Conservation (phyloP, 768 basidiomycete genomes). For the Boletus speciosus region DNA sequence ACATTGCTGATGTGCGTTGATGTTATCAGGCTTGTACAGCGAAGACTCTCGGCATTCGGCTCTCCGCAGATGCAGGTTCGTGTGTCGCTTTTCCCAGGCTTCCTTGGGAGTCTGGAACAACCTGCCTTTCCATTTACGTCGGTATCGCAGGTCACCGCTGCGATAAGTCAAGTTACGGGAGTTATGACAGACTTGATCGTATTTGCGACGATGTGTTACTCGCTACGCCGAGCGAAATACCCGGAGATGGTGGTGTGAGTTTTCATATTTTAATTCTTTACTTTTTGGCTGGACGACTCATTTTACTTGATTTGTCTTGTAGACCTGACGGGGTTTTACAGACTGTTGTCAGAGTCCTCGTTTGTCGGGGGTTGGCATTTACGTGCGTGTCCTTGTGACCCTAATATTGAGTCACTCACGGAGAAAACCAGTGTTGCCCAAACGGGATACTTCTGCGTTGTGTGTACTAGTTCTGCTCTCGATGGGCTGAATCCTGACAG, state of each 20-base stretch:
- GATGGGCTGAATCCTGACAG: background rate
- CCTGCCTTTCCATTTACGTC: background rate
- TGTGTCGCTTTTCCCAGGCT: background rate
- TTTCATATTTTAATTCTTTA: background rate
- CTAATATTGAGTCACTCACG: background rate
- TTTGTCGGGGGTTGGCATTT: constrained; percentile 23
- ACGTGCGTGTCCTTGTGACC: constrained; percentile 16
- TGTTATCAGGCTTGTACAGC: constrained; percentile 17
- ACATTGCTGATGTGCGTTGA: constrained; percentile 6
- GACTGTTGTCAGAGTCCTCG: background rate
- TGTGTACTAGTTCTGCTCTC: constrained; percentile 8
- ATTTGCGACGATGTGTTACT: constrained; percentile 16
- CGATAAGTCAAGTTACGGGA: constrained; percentile 9
- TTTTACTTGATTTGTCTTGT: background rate
- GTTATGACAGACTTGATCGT: constrained; percentile 11
- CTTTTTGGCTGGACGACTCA: background rate
- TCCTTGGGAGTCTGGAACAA: background rate
- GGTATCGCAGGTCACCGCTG: constrained; percentile 10
- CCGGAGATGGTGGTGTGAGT: constrained; percentile 19
- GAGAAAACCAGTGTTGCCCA: constrained; percentile 17
- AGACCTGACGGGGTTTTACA: constrained; percentile 15
- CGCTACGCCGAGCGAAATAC: constrained; percentile 15
- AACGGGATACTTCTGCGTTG: constrained; percentile 14
- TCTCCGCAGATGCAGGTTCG: constrained; percentile 20
- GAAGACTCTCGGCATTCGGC: constrained; percentile 21